Base-by-base conservation (phyloP, 108 stramenopile genomes). In the Epithemia pelagica region DNA sequence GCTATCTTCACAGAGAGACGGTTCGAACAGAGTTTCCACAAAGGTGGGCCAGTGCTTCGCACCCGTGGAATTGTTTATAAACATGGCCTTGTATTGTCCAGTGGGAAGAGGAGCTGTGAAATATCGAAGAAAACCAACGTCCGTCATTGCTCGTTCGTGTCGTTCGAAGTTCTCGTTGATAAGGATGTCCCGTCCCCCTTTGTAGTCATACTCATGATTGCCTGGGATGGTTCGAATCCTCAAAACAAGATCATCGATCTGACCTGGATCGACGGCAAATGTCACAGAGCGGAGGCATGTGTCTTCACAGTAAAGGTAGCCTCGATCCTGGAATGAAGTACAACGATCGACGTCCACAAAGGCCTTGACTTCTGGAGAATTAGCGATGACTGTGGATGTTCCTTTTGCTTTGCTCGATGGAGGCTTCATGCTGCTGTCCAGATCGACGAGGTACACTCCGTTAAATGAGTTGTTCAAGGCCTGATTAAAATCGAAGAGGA, bases 211-310 rank as follows among this genome's bases (percentile, higher is more conserved):
- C 37, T 46, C 37, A 15, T 46, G 5, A 15, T 10, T 5, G 37
- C 10, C 37, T 46, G 37, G 37, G 30, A 30, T 32, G 59, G 37
- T 65, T 1, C 52, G 64, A 32, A 81, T 62, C 20, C 30, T 22
- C 1, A 81, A 53, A 54, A 71, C 77, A 32, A 59, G 59, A 53
- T 75, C 59, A 30, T 74, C 73, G 0, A 74, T 81, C 29, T 65
- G 76, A 27, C 70, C 74, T n/a, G 74, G 80, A 32, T 81, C 76
- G 21, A 78, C 74, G 10, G 27, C 31, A 29, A 64, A 66, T 19
- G 64, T 67, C 0, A 58, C 56, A n/a, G 56, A 26, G 56, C 56
- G 56, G 56, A 58, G 26, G 21, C 56, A 58, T 26, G 56, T 58
- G 56, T 58, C 56, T 27, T 58, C 18, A n/a, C 56, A 58, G 56